Base-by-base conservation (phyloP, 257 asterid species). In the Forsythia suspensa region DNA sequence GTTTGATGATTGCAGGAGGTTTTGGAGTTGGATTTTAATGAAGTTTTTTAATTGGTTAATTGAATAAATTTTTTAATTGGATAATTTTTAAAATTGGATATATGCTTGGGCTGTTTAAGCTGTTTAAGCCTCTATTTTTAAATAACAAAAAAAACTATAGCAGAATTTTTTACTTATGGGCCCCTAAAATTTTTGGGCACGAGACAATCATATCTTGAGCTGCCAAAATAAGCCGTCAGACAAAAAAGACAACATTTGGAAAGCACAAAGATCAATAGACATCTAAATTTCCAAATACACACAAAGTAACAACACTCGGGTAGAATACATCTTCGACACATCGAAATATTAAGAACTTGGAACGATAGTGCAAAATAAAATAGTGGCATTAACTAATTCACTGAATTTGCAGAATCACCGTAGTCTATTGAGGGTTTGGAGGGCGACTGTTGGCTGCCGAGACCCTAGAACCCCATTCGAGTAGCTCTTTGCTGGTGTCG, bases 391-490 rank as follows among this genome's bases (percentile, higher is more conserved):
- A 21, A n/a, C 5, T 2, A 59, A 16, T 52, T 52, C 63, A 15
- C 21, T n/a, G 1, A 13, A 0, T 63, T 76, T 66, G 82, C 52
- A 44, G 71, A 55, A 71, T 20, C 4, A 13, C 8, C 20, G n/a
- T 12, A 65, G 5, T 75, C 83, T 85, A 93, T 86, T 90, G 98
- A 71, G 97, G 94, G 51, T 91, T 91, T 6, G 96, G 98, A 3
- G 96, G 95, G 77, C 96, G 94, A 85, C 92, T 83, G 74, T 91
- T 93, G 39, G 98, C 96, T 4, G 94, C 91, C 66, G 94, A 85
- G 8, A 93, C 97, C 82, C 96, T 86, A 10, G 98, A 91, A 5
- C 97, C 98, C 97, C 97, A 93, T 72, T 93, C 94, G 13, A 93
- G 97, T 12, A 93, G 88, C 71, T 91, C 98, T 87, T 93, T 93